These are phyloP conservation scores for Dothideomycetes sp. DNA, from an alignment of 2,329 filamentous ascomycete genomes.

Conservation along the genomic window DNA sequence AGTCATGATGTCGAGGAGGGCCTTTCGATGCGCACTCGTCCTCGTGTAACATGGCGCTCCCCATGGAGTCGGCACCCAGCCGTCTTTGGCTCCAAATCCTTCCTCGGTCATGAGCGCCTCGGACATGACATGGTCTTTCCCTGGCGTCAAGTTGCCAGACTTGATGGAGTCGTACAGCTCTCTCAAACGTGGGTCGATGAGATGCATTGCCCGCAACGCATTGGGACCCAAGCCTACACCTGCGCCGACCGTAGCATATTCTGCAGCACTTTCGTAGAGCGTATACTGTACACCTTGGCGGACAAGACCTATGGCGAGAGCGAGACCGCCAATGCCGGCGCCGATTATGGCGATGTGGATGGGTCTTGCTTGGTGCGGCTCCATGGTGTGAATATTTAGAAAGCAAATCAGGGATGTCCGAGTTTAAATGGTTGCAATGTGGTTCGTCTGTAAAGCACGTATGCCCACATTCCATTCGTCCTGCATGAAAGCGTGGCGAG, in stretches of 20 bases:
- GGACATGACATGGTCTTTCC: constrained; percentile 29
- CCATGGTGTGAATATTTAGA: no score
- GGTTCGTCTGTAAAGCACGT: no score
- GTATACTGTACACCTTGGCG: constrained; percentile 2
- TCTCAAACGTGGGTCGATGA: constrained; percentile 28
- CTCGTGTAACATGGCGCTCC: no score
- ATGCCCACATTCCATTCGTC: no score
- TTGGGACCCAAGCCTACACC: constrained; percentile 26
- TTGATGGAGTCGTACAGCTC: constrained; percentile 27
- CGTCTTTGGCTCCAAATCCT: constrained; percentile 19
- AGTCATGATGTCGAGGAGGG: constrained; percentile 35
- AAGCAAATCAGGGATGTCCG: no score
- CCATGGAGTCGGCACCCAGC: background rate
- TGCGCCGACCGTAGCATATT: constrained; percentile 10
- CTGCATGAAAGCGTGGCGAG: no score
- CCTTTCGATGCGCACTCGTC: constrained; percentile 33
- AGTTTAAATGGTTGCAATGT: no score
- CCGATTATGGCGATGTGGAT: background rate
- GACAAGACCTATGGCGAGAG: constrained; percentile 7
- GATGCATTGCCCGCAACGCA: constrained; percentile 29
- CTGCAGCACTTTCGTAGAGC: constrained; percentile 5
- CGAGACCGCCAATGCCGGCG: constrained; percentile 9
- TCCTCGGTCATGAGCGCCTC: constrained; percentile 30
- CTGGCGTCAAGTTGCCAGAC: constrained; percentile 26
- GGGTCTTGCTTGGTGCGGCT: no score